Base-by-base conservation (phyloP, 176 grass and related monocot genomes). In the Alloteropsis semialata region DNA sequence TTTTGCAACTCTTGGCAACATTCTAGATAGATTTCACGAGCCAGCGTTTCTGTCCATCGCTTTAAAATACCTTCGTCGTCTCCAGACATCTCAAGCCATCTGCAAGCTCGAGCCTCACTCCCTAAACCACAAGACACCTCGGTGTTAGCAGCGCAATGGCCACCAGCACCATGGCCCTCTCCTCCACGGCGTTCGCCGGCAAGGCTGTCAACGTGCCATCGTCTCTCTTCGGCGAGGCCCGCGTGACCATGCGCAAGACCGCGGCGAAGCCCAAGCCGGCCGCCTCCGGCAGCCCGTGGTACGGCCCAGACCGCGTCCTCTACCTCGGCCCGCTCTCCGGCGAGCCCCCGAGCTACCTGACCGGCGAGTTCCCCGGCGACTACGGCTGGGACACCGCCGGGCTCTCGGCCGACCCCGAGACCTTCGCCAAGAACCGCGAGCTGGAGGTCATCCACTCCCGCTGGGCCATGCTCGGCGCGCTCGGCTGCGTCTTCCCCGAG, bases 351-450 rank as follows among this genome's bases (percentile, higher is more conserved):
- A 90, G 87, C 82, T 97, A 97, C 88, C 85, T 97, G 19, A 94
- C 77, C 3, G 94, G 94, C 18, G 94, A 97, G 79, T 97, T 94
- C 85, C 94, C 94, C 0, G 92, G 94, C 13, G 90, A 97, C 85
- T 94, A 97, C 55, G 94, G 94, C 10, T 97, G 94, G 94, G 94
- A 97, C 90, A 97, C 94, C 0, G 92, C 92, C 0, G 94, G 94
- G 0, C 89, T 97, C 0, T 97, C 90, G 0, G 94, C 94, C 0
- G 94, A 97, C 60, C 94, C 94, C 0, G 92, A 97, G 92, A 97
- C 94, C 24, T 97, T 97, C 46, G 89, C 94, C 76, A 97, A 97
- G 85, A 97, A 97, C 90, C 81, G 94, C 0, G 94, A 97, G 85
- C 68, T 97, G 25, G 94, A 97, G 69, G 92, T 97, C 2, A 94